A percentile compares a stretch with the other conserved stretches of the same genome.
Evolutionary conservation across 768 basidiomycete genomes (phyloP).

Genomic region (Hygrocybe punicea): DNA sequence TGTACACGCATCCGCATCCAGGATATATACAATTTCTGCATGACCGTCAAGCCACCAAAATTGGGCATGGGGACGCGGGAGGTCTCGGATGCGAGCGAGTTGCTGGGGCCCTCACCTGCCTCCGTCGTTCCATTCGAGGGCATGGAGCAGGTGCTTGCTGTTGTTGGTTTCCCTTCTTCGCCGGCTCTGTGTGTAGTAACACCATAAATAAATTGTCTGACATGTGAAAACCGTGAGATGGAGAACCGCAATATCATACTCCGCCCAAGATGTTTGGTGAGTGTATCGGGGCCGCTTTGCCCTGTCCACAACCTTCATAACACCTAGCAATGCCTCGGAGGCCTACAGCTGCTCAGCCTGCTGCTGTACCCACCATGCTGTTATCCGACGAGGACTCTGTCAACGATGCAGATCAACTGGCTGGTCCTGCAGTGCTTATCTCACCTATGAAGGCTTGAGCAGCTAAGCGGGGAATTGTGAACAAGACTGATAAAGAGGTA

Average conservation of each 20-base stretch:
- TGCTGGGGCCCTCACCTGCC: too few relatives aligned
- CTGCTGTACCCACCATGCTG: neutral
- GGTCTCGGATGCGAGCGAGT: too few relatives aligned
- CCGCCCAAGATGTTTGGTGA: neutral
- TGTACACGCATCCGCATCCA: too few relatives aligned
- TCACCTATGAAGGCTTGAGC: slow-evolving; percentile 11
- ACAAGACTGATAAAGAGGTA: slow-evolving; percentile 9
- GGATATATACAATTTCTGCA: too few relatives aligned
- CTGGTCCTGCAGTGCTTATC: slow-evolving; percentile 4
- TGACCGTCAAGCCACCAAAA: too few relatives aligned
- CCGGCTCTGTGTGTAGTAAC: too few relatives aligned
- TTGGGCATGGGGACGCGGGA: too few relatives aligned
- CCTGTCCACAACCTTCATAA: neutral
- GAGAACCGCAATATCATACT: neutral
- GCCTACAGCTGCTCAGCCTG: neutral
- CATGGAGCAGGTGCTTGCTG: too few relatives aligned
- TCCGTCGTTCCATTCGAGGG: too few relatives aligned
- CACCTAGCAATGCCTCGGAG: neutral
- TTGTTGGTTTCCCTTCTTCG: too few relatives aligned
- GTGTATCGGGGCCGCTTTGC: neutral
- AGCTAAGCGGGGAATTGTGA: neutral
- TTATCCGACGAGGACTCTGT: neutral
- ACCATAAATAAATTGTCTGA: too few relatives aligned
- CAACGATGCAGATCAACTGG: neutral
- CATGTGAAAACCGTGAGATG: too few relatives aligned